Percentiles rank a stretch among this genome's conserved stretches.
Conservation (phyloP, 192 early-diverging fungal species). For the Radiomyces spectabilis region DNA sequence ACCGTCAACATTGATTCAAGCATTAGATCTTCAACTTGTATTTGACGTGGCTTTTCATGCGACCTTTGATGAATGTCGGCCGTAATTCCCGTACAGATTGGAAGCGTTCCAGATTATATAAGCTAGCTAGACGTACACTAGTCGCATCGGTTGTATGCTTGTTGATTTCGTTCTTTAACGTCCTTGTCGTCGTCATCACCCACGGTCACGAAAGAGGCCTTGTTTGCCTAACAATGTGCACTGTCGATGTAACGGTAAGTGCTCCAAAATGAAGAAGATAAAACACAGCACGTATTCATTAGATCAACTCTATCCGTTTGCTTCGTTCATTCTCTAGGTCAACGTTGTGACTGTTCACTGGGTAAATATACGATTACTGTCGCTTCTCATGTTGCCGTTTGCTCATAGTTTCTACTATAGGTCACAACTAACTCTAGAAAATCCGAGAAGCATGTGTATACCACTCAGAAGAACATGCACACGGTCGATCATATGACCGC, state of each 20-base stretch:
- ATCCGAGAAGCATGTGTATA: background rate
- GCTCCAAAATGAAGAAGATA: conserved; percentile 5
- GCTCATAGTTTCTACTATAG: no score
- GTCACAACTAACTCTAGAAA: background rate
- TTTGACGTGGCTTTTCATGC: conserved; percentile 26
- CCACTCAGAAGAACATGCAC: conserved; percentile 7
- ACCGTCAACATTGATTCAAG: background rate
- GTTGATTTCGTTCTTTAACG: conserved; percentile 30
- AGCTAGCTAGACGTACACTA: conserved; percentile 35
- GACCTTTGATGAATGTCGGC: conserved; percentile 16
- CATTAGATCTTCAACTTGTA: conserved; percentile 27
- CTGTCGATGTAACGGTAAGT: conserved; percentile 41
- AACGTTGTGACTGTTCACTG: conserved; percentile 3
- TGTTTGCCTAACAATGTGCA: conserved; percentile 41
- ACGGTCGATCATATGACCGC: conserved; percentile 5
- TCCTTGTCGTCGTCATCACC: conserved; percentile 30
- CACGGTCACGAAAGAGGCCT: conserved; percentile 38
- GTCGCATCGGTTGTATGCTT: conserved; percentile 37
- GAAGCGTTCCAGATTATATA: conserved; percentile 15
- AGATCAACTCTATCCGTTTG: background rate
- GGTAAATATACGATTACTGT: no score
- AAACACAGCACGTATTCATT: background rate
- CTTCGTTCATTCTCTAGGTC: background rate
- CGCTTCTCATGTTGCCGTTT: no score
- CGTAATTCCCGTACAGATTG: conserved; percentile 4